These are phyloP conservation scores for Eucalyptus marginata DNA, from an alignment of 345 rosid genomes.

Conservation along the genomic window DNA sequence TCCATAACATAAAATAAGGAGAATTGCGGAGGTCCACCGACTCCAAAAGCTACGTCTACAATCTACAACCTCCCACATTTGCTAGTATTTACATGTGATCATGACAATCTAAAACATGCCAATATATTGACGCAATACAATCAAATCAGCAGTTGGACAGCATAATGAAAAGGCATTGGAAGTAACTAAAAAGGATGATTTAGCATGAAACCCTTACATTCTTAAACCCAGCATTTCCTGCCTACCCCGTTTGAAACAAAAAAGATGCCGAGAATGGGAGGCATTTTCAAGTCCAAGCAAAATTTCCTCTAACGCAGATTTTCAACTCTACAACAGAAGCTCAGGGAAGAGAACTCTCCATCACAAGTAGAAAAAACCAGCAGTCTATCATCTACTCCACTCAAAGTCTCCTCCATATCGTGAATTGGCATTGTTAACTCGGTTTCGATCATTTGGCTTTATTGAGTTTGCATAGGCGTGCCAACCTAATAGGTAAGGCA, in stretches of 20 bases:
- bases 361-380: neutral
- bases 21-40: neutral
- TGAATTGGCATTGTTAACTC: conserved; percentile 31
- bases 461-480: conserved; percentile 52
- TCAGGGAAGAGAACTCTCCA: neutral
- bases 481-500: conserved; percentile 86
- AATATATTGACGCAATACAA: neutral
- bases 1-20: neutral
- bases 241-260: neutral
- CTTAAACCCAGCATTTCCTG: neutral
- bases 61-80: neutral
- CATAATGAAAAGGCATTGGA: neutral
- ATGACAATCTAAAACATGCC: neutral
- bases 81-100: neutral
- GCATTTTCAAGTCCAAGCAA: neutral
- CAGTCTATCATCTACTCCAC: conserved; percentile 44
- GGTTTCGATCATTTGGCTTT: conserved; percentile 34
- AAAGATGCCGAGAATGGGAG: neutral
- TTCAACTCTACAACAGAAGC: neutral
- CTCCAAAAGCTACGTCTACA: neutral
- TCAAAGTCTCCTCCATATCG: conserved; percentile 71
- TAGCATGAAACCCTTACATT: neutral
- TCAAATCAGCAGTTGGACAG: neutral
- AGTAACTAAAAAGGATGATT: neutral
- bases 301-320: neutral